These are phyloP conservation scores for Arabidopsis suecica DNA, from an alignment of 345 rosid species.

Conservation along the genomic window DNA sequence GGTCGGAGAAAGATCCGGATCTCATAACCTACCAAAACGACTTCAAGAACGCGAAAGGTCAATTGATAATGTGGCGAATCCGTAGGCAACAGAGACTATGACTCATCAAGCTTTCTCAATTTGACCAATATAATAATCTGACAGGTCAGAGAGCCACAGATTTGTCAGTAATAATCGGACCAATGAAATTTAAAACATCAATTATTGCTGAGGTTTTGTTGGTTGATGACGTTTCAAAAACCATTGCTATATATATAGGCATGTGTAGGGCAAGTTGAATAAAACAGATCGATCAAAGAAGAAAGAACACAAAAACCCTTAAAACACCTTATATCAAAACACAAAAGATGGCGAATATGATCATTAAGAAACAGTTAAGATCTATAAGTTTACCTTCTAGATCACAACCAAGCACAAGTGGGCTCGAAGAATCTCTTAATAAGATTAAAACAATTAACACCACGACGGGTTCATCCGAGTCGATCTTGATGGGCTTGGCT, in stretches of 20 bases:
- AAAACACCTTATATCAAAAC: conserved; percentile 19
- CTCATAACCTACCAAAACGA: conserved; percentile 35
- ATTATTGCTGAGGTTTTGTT: conserved; percentile 43
- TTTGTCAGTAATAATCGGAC: conserved; percentile 28
- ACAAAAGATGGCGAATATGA: conserved; percentile 44
- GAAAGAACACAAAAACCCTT: background rate
- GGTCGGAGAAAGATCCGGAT: conserved; percentile 48
- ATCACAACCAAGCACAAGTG: conserved; percentile 61
- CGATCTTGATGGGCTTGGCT: conserved; percentile 47
- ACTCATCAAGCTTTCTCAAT: conserved; percentile 44
- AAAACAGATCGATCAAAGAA: conserved; percentile 16
- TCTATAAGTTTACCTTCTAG: conserved; percentile 76
- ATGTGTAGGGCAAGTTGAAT: conserved; percentile 23
- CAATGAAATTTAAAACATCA: conserved; percentile 27
- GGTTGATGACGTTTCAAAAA: conserved; percentile 39
- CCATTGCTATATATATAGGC: conserved; percentile 17
- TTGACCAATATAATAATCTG: conserved; percentile 42
- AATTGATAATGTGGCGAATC: conserved; percentile 56
- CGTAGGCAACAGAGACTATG: conserved; percentile 50
- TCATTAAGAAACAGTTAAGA: conserved; percentile 49
- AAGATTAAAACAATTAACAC: conserved; percentile 49
- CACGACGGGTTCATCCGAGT: conserved; percentile 45
- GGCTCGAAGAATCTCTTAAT: conserved; percentile 57
- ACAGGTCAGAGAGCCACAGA: conserved; percentile 43
- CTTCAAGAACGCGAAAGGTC: conserved; percentile 28